These are phyloP conservation scores for Oryza rufipogon DNA, from an alignment of 176 grass and related monocot species.

Conservation along the genomic window DNA sequence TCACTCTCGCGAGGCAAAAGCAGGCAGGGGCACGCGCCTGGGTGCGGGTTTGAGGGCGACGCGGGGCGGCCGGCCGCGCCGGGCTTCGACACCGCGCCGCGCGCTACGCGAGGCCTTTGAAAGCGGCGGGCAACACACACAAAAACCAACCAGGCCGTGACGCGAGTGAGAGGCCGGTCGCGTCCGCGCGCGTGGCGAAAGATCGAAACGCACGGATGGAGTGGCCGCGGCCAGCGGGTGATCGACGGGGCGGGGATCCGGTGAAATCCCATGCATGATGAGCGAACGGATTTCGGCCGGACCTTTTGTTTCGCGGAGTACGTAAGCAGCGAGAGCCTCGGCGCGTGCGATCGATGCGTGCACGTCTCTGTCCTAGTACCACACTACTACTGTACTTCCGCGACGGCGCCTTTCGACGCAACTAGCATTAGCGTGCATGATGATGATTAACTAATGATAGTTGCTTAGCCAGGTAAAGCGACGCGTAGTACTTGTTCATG, in stretches of 20 bases:
- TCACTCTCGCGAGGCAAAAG: not conserved
- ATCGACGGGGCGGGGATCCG: too few species aligned
- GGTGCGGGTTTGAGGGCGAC: slow-evolving; percentile 10
- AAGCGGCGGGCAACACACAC: slow-evolving; percentile 7
- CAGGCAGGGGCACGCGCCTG: too few species aligned
- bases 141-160: too few species aligned
- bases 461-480: slow-evolving; percentile 26
- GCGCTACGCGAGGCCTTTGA: not conserved
- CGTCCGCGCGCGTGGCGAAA: too few species aligned
- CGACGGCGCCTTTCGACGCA: slow-evolving; percentile 57
- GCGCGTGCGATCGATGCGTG: not conserved
- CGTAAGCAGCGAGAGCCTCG: not conserved
- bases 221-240: too few species aligned
- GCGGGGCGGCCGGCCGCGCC: not conserved
- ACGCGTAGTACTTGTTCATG: not conserved
- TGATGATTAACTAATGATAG: slow-evolving; percentile 40
- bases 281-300: not conserved
- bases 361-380: slow-evolving; percentile 35
- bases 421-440: slow-evolving; percentile 36
- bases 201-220: not conserved
- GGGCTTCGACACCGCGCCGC: slow-evolving; percentile 34
- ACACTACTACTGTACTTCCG: not conserved
- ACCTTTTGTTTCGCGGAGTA: not conserved
- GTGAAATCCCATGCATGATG: too few species aligned
- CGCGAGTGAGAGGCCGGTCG: too few species aligned